These are phyloP conservation scores for Mycena vitilis DNA, from an alignment of 768 basidiomycete genomes.

Conservation along the genomic window DNA sequence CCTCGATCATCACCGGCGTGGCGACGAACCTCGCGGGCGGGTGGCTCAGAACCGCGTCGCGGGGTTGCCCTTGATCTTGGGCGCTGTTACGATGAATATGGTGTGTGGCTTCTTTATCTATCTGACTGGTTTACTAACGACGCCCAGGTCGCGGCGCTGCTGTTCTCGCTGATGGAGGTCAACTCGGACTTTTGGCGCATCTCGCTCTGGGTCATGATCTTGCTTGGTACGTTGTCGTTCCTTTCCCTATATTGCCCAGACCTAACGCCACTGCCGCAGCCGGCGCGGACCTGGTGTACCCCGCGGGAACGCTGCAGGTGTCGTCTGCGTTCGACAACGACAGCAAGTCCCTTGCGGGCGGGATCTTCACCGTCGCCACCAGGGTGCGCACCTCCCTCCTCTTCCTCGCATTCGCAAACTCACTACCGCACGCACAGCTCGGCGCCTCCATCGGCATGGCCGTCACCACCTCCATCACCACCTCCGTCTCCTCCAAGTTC, in stretches of 20 bases:
- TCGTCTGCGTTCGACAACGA: slow-evolving; percentile 41
- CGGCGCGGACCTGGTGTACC: slow-evolving; percentile 44
- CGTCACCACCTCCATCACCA: slow-evolving; percentile 8
- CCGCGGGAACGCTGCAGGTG: slow-evolving; percentile 44
- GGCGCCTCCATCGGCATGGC: slow-evolving; percentile 14
- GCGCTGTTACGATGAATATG: neutral
- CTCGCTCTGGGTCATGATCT: slow-evolving; percentile 5
- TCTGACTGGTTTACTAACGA: neutral
- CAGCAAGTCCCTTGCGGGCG: slow-evolving; percentile 46
- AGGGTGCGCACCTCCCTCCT: slow-evolving; percentile 28
- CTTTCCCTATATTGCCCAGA: neutral
- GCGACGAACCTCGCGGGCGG: neutral
- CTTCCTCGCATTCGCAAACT: no score
- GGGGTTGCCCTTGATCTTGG: neutral
- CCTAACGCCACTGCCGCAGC: slow-evolving; percentile 11
- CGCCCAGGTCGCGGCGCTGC: slow-evolving; percentile 1
- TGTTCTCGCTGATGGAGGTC: slow-evolving; percentile 8
- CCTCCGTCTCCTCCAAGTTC: neutral
- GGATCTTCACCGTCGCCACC: slow-evolving; percentile 47
- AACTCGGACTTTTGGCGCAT: slow-evolving; percentile 1
- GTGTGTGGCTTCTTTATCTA: neutral
- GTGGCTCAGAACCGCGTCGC: slow-evolving; percentile 6
- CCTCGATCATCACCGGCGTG: slow-evolving; percentile 1
- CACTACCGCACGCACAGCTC: neutral
- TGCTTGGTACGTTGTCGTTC: neutral